These are phyloP conservation scores for Wickerhamomyces alni DNA, from an alignment of 805 yeast genomes.

Conservation along the genomic window DNA sequence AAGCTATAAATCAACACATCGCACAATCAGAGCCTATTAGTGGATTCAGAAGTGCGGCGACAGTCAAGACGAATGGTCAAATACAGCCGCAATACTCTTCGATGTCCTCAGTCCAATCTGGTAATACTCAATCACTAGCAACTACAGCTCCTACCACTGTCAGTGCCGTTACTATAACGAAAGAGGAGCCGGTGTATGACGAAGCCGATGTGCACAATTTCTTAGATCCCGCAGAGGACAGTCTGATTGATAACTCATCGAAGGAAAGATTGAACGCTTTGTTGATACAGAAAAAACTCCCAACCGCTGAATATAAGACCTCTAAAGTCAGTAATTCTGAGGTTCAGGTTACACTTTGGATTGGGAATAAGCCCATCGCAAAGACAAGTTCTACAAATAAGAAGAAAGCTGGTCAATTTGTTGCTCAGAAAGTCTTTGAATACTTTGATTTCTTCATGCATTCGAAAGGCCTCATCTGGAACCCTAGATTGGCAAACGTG, in stretches of 20 bases:
- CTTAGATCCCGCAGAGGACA: slow-evolving; percentile 1
- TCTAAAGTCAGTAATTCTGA: slow-evolving; percentile 12
- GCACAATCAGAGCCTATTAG: too few relatives aligned
- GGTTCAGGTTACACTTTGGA: slow-evolving; percentile 14
- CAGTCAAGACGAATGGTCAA: too few relatives aligned
- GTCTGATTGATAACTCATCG: slow-evolving; percentile 8
- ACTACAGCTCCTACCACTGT: neutral
- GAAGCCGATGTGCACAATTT: neutral
- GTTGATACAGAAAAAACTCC: slow-evolving; percentile 5
- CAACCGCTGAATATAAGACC: slow-evolving; percentile 16
- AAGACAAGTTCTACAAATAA: slow-evolving; percentile 14
- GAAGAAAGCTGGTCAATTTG: slow-evolving; percentile 18
- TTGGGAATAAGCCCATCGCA: slow-evolving; percentile 9
- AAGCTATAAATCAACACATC: neutral
- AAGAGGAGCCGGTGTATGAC: neutral
- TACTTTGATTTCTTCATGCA: slow-evolving; percentile 8
- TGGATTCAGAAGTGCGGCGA: too few relatives aligned
- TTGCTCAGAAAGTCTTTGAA: slow-evolving; percentile 13
- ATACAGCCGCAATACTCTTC: too few relatives aligned
- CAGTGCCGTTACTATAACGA: too few relatives aligned
- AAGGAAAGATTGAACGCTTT: slow-evolving; percentile 12
- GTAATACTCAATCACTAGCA: too few relatives aligned
- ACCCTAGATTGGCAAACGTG: neutral
- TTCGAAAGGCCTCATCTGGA: neutral
- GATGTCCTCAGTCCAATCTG: too few relatives aligned